Percentiles rank a stretch among this genome's conserved stretches.
Evolutionary conservation across 768 basidiomycete genomes (phyloP).

Genomic region (Termitomyces heimii): DNA sequence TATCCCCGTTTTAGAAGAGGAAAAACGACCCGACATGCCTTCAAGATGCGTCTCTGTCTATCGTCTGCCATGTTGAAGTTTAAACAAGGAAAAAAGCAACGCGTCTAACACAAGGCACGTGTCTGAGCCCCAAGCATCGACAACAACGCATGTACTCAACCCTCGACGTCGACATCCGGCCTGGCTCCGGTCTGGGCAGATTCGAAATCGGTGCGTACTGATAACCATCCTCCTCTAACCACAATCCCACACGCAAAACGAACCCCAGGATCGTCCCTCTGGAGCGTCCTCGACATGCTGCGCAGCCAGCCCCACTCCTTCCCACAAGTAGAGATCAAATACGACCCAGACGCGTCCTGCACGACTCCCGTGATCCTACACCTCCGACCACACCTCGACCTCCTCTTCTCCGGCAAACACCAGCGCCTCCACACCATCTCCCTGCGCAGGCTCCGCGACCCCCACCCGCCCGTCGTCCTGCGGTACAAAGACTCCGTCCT

Average conservation of each 20-base stretch:
- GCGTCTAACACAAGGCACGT: constrained; percentile 4
- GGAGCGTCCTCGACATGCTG: constrained; percentile 68
- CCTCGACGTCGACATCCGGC: constrained; percentile 70
- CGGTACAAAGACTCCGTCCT: constrained; percentile 62
- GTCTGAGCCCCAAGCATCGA: constrained; percentile 10
- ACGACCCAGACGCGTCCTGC: constrained; percentile 64
- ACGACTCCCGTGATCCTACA: constrained; percentile 75
- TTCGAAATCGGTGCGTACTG: constrained; percentile 69
- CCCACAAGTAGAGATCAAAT: constrained; percentile 81
- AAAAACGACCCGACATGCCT: constrained; percentile 22
- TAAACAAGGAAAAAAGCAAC: neutral
- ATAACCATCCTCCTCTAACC: neutral
- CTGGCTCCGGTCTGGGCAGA: constrained; percentile 69
- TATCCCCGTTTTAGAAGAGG: neutral
- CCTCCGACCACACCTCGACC: constrained; percentile 74
- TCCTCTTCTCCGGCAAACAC: constrained; percentile 76
- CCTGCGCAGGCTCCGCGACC: constrained; percentile 59
- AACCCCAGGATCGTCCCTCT: constrained; percentile 62
- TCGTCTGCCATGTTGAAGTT: constrained; percentile 47
- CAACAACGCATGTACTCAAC: constrained; percentile 59
- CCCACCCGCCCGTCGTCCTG: constrained; percentile 60
- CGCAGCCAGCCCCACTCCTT: constrained; percentile 62
- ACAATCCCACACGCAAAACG: neutral
- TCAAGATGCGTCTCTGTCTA: constrained; percentile 43
- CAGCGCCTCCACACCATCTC: constrained; percentile 80